Base-by-base conservation (phyloP, 495 filamentous ascomycete species). In the Schizothecium vesticola region DNA sequence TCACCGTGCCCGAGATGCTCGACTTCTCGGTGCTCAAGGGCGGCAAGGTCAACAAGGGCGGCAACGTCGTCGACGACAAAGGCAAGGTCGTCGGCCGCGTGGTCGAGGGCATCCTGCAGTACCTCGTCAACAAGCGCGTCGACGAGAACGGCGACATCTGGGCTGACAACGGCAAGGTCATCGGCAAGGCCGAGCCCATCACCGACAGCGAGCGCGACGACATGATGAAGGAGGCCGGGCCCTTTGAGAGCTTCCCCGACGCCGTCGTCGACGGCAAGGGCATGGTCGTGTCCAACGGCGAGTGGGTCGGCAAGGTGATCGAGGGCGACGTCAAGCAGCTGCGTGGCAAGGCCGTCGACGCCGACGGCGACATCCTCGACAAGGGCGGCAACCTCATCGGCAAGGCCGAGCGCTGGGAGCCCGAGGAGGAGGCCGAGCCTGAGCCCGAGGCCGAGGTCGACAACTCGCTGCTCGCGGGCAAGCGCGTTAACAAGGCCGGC, bases 311-410 rank as follows among this genome's bases (percentile, higher is more conserved):
- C 26, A 81, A 86, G 65, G 81, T 96, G 25, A 79, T 90, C n/a
- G 87, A 93, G 66, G 92, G 92, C 51, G 91, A 96, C 65, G 68
- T 87, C 19, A 90, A 90, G 80, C 85, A 85, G 62, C 86, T 96
- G 12, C 82, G 89, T 56, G 92, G 92, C n/a, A 89, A 90, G 70
- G 77, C 82, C 21, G 91, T 95, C 57, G 92, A 95, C 72, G 84
- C 90, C 43, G 92, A 96, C 73, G 92, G 92, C 12, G 92, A 95
- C 67, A 90, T 96, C 68, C 79, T 93, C 36, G 92, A 94, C 75
- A 89, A 87, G 71, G 86, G 86, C 61, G 92, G 92, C 56, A 94
- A 93, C 73, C 85, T 89, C 59, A 89, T 92, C 70, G 92, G 92
- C 63, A 88, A 88, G 64, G 91, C 91, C 25, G 91, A 93, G 75